phyloP scores from a whole-genome alignment of 305 asterid species.

The Andrographis paniculata region DNA sequence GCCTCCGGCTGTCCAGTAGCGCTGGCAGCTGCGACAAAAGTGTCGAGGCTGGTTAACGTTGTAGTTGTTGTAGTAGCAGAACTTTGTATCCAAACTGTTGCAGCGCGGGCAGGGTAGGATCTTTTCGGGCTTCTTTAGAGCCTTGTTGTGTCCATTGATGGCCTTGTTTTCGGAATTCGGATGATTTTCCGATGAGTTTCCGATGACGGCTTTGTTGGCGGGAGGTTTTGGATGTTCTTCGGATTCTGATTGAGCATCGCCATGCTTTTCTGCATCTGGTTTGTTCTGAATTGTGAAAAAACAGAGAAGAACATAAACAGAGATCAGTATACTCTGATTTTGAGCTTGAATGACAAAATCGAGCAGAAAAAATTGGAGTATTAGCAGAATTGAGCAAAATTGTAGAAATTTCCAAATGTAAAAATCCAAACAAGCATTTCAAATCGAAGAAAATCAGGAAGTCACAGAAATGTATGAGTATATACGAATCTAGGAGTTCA shows the following conservation, averaged over 20 bases:
- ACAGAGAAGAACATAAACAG: too few species aligned
- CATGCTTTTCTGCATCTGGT: constrained; percentile 27
- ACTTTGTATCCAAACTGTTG: constrained; percentile 82
- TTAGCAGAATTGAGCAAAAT: too few species aligned
- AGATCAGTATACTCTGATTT: too few species aligned
- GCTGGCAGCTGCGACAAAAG: constrained; percentile 79
- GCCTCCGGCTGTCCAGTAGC: constrained; percentile 84
- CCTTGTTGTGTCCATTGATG: constrained; percentile 26
- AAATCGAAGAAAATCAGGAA: too few species aligned
- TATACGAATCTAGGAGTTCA: too few species aligned
- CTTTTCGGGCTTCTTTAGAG: constrained; percentile 74
- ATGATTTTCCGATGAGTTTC: constrained; percentile 14
- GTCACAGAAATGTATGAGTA: too few species aligned
- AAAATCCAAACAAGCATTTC: too few species aligned
- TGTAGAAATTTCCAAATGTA: too few species aligned
- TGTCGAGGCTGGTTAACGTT: constrained; percentile 78
- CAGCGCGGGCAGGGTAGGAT: constrained; percentile 93
- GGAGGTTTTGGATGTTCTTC: constrained; percentile 26
- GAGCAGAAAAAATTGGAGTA: too few species aligned
- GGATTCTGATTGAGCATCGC: constrained; percentile 17
- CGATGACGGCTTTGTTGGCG: constrained; percentile 27
- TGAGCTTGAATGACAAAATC: too few species aligned
- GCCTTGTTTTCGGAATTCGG: constrained; percentile 28
- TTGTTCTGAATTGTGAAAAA: too few species aligned
- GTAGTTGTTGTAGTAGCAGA: constrained; percentile 88